Base-by-base conservation (phyloP, 495 filamentous ascomycete species). In the Talaromyces adpressus region DNA sequence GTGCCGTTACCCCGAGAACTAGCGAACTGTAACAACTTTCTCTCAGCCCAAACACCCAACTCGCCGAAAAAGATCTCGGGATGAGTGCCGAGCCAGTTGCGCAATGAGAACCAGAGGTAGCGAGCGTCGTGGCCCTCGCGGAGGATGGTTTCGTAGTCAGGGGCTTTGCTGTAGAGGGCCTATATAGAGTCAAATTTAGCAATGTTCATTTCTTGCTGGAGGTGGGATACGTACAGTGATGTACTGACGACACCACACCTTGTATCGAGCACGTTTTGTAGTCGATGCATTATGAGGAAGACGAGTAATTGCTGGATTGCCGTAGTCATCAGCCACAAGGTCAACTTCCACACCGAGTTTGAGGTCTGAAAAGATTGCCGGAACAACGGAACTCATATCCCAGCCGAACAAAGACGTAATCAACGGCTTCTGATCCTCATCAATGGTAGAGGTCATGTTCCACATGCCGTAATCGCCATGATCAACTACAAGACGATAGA, bases 381-480 rank as follows among this genome's bases (percentile, higher is more conserved):
- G 73, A 41, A 70, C 63, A 53, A 75, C 72, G 54, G 68, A 72
- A 20, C 59, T 65, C 59, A 70, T 75, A 61, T 75, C 70, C 72
- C 63, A 74, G 49, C 75, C 69, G 60, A 66, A 75, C 6, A 76
- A 51, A 34, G 73, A 75, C 34, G 71, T 74, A n/a, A 72, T 59
- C 11, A 58, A 39, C 27, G 70, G 67, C 63, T 71, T 25, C 62
- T 59, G 65, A 41, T 68, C 63, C 58, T 45, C 62, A 66, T 72
- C 65, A 57, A 63, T 65, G 49, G 66, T 65, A 49, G 73, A 69
- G 8, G 67, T 65, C 62, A 71, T 75, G 62, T 76, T 76, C 62
- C 75, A 67, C 36, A 75, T 70, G 29, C 70, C 73, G 51, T 74
- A 77, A 66, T 75, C 73, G 62, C 72, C 71, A 60, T 74, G 68